Percentiles rank a stretch among this genome's conserved stretches.
These are phyloP conservation scores for Niveomyces coronatus DNA, from an alignment of 2,329 filamentous ascomycete species.

Conservation along the genomic window DNA sequence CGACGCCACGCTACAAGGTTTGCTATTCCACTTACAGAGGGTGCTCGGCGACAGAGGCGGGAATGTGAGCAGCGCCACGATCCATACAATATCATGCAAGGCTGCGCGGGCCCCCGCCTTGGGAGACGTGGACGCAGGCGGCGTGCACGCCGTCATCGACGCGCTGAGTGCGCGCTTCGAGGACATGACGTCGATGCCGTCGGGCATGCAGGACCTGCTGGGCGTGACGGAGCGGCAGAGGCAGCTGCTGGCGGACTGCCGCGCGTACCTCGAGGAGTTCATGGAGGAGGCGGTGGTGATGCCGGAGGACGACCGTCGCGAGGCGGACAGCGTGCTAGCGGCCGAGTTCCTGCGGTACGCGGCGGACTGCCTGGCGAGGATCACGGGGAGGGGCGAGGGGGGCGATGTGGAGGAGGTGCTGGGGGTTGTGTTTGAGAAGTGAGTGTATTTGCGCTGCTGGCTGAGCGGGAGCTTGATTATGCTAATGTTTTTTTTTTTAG, in stretches of 20 bases:
- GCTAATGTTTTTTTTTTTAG: constrained; percentile 22
- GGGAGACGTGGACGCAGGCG: constrained; percentile 41
- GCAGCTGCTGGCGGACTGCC: constrained; percentile 66
- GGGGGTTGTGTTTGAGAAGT: constrained; percentile 97
- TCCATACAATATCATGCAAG: constrained; percentile 59
- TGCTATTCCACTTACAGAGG: constrained; percentile 31
- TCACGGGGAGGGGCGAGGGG: constrained; percentile 75
- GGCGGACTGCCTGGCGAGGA: constrained; percentile 68
- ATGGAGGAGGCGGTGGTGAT: constrained; percentile 40
- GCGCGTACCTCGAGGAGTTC: constrained; percentile 63
- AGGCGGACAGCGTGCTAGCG: constrained; percentile 77
- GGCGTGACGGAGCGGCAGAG: constrained; percentile 87
- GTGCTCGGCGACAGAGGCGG: constrained; percentile 12
- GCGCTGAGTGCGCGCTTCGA: constrained; percentile 59
- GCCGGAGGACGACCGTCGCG: constrained; percentile 25
- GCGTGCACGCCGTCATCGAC: constrained; percentile 58
- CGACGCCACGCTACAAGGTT: constrained; percentile 20
- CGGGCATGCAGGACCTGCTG: constrained; percentile 70
- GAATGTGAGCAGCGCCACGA: constrained; percentile 23
- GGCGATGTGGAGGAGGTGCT: constrained; percentile 93
- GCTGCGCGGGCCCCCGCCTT: constrained; percentile 32
- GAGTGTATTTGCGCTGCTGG: constrained; percentile 26
- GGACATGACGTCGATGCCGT: constrained; percentile 58
- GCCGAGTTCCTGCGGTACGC: constrained; percentile 81
- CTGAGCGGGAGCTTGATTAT: not conserved